Conservation (phyloP, 2,329 filamentous ascomycete genomes). For the Penicillium sp. region DNA sequence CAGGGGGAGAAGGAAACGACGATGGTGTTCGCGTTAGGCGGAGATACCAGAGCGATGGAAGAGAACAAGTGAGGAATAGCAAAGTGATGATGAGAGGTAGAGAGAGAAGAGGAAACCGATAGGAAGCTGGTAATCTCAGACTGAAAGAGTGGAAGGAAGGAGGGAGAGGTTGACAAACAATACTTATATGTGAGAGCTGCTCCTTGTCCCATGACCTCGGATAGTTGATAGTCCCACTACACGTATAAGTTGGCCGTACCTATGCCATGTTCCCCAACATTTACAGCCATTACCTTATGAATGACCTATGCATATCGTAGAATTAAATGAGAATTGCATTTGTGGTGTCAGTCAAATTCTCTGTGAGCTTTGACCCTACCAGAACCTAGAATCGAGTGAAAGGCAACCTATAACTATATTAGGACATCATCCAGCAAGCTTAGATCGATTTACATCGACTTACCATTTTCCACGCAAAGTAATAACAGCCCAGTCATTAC, state of each 20-base stretch:
- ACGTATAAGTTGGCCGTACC: too few species aligned
- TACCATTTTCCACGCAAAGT: conserved; percentile 80
- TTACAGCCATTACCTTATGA: too few species aligned
- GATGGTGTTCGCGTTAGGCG: too few species aligned
- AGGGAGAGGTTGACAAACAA: background rate
- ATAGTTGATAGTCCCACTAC: too few species aligned
- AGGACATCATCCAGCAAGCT: conserved; percentile 7
- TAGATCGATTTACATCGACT: conserved; percentile 27
- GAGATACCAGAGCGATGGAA: too few species aligned
- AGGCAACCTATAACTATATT: conserved; percentile 39
- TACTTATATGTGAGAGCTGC: background rate
- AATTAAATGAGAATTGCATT: too few species aligned
- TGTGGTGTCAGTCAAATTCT: too few species aligned
- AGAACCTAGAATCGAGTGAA: conserved; percentile 45
- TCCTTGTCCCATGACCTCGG: too few species aligned
- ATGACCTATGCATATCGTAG: too few species aligned
- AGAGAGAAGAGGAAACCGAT: background rate
- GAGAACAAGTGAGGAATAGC: background rate
- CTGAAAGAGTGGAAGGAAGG: too few species aligned
- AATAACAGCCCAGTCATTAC: conserved; percentile 78
- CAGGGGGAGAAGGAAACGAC: background rate
- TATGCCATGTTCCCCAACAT: too few species aligned
- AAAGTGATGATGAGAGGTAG: background rate
- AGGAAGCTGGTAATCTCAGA: background rate
- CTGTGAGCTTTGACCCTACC: background rate